phyloP scores from a whole-genome alignment of 164 flowering plant genomes.

The grape (Vitis vinifera) region DNA sequence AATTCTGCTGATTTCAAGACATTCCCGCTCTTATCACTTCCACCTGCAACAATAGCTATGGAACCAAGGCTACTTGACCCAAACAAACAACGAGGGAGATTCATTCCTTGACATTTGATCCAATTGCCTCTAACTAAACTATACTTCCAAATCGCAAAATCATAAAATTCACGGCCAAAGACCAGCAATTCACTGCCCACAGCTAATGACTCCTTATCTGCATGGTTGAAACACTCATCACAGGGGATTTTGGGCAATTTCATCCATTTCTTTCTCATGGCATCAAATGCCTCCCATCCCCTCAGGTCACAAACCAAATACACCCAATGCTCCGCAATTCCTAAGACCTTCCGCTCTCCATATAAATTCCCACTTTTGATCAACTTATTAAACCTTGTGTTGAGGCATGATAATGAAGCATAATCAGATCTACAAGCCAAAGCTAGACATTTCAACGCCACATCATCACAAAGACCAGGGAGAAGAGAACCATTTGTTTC shows the following conservation, averaged over 20 bases:
- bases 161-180: slow-evolving; percentile 58
- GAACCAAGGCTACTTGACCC: slow-evolving; percentile 60
- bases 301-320: slow-evolving; percentile 55
- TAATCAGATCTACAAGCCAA: slow-evolving; percentile 50
- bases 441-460: slow-evolving; percentile 54
- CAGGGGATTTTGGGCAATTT: slow-evolving; percentile 59
- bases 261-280: slow-evolving; percentile 51
- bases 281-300: slow-evolving; percentile 68
- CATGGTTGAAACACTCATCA: slow-evolving; percentile 64
- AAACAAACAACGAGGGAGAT: slow-evolving; percentile 64
- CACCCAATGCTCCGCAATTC: slow-evolving; percentile 59
- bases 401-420: slow-evolving; percentile 44
- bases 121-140: slow-evolving; percentile 36
- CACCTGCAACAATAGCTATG: slow-evolving; percentile 71
- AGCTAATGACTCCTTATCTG: slow-evolving; percentile 72
- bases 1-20: slow-evolving; percentile 62
- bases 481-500: slow-evolving; percentile 51
- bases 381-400: slow-evolving; percentile 39
- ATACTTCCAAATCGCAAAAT: slow-evolving; percentile 62
- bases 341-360: slow-evolving; percentile 46
- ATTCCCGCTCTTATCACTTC: slow-evolving; percentile 55
- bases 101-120: slow-evolving; percentile 54
- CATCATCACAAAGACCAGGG: slow-evolving; percentile 60
- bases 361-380: slow-evolving; percentile 48
- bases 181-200: slow-evolving; percentile 66